These are phyloP conservation scores for Pseudogymnoascus destructans DNA, from an alignment of 2,329 filamentous ascomycete genomes.

Conservation along the genomic window DNA sequence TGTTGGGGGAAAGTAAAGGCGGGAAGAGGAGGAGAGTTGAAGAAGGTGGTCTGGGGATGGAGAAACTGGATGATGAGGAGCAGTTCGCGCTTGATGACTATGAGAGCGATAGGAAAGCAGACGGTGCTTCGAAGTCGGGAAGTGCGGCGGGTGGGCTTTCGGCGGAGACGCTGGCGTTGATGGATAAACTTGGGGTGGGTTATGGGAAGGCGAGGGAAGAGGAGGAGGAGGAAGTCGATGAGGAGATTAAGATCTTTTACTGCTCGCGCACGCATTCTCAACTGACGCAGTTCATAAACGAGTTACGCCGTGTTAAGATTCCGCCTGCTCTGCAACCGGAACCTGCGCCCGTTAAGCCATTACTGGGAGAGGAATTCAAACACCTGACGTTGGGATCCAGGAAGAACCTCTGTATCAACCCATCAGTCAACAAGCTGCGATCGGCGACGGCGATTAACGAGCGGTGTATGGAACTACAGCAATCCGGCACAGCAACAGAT, in stretches of 20 bases:
- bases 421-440: constrained; percentile 57
- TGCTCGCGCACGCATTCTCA: constrained; percentile 66
- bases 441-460: constrained; percentile 81
- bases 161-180: constrained; percentile 46
- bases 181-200: constrained; percentile 40
- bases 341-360: constrained; percentile 19
- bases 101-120: constrained; percentile 44
- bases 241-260: constrained; percentile 56
- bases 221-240: constrained; percentile 36
- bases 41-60: constrained; percentile 26
- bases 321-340: constrained; percentile 42
- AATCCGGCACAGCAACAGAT: constrained; percentile 46
- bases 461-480: constrained; percentile 78
- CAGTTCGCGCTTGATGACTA: constrained; percentile 56
- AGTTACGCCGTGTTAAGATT: constrained; percentile 48
- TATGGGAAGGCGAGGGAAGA: constrained; percentile 24
- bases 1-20: constrained; percentile 26
- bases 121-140: constrained; percentile 20
- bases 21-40: constrained; percentile 33
- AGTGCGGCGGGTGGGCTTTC: constrained; percentile 37
- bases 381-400: constrained; percentile 56
- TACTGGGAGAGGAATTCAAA: constrained; percentile 44
- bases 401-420: constrained; percentile 74
- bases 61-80: constrained; percentile 40
- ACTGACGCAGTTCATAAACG: constrained; percentile 55